Evolutionary conservation across 2,329 filamentous ascomycete genomes (phyloP), one percentile per base, ranked within the genome.

Genomic region (Daldinia eschscholtzii): DNA sequence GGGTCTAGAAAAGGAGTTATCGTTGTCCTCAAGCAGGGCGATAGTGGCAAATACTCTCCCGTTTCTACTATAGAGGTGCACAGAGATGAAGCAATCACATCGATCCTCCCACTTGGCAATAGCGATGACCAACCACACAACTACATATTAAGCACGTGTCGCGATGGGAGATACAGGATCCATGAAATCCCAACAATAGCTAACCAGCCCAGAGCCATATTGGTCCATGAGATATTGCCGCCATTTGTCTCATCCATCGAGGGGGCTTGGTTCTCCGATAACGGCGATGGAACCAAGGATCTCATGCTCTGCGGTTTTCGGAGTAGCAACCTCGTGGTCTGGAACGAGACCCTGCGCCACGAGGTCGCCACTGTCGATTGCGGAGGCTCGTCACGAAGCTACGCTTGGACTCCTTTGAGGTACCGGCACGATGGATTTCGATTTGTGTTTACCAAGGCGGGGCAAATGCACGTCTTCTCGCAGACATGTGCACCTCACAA

Each of bases 361-460:
- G 91, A 95, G 74, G 79, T 95, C 15, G 87, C 91, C 61, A 85
- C 84, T 0, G 85, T 97, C 33, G 90, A 94, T 56, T 98, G 95
- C 76, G 95, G 94, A 62, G 95, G 95, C 37, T 90, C 90, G 0
- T 93, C 97, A 76, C 88, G 95, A 61, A 90, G 87, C 35, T 98
- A 93, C 85, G 86, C 88, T 71, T 79, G 80, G 63, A 72, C 77
- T 65, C 69, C 76, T 26, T 62, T 73, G 23, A n/a, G 10, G 10
- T 65, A 60, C 71, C 68, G 83, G 15, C 68, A 75, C 6, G 77
- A 78, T 15, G 75, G 74, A 0, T 74, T 85, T 46, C 80, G 83
- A 26, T 89, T 97, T 66, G 86, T 92, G 0, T 98, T 92, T 86
- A 95, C 91, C 2, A 91, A 93, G 78, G 89, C 89, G 4, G 87